Conservation (phyloP, 2,329 filamentous ascomycete species). For the Fusarium humuli region DNA sequence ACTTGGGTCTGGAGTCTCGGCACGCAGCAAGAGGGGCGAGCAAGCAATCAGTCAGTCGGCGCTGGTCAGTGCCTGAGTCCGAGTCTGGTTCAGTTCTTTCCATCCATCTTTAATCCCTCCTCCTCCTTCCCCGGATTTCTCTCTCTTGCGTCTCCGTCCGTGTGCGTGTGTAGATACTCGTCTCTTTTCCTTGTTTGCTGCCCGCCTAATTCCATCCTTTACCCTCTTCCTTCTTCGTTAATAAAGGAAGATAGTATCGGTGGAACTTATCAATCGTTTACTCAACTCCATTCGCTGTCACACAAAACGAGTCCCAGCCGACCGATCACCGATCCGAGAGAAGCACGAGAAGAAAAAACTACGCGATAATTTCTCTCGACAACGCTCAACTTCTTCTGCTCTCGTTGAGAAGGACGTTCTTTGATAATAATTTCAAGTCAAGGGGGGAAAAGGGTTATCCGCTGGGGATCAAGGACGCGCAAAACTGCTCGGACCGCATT, state of each 20-base stretch:
- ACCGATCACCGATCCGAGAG: slow-evolving; percentile 18
- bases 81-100: slow-evolving; percentile 14
- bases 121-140: slow-evolving; percentile 20
- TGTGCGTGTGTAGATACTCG: slow-evolving; percentile 23
- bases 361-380: slow-evolving; percentile 9
- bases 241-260: slow-evolving; percentile 21
- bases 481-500: slow-evolving; percentile 41
- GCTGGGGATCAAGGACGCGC: slow-evolving; percentile 26
- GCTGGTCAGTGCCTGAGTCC: neutral
- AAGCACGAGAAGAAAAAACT: slow-evolving; percentile 2
- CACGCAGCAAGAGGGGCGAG: slow-evolving; percentile 9
- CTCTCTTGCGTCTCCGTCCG: slow-evolving; percentile 10
- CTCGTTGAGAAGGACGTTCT: slow-evolving; percentile 23
- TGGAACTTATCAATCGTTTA: slow-evolving; percentile 28
- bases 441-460: slow-evolving; percentile 8
- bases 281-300: slow-evolving; percentile 28
- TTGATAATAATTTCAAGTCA: neutral
- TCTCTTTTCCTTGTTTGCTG: slow-evolving; percentile 18
- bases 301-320: slow-evolving; percentile 32
- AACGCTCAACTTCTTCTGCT: slow-evolving; percentile 17
- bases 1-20: slow-evolving; percentile 26
- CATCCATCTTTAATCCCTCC: slow-evolving; percentile 34
- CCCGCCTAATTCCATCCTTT: neutral
- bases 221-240: slow-evolving; percentile 5
- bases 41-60: neutral